Percentiles rank a stretch among this genome's conserved stretches.
phyloP scores from a whole-genome alignment of 192 early-diverging fungal genomes.

The Rhizophagus clarus region DNA sequence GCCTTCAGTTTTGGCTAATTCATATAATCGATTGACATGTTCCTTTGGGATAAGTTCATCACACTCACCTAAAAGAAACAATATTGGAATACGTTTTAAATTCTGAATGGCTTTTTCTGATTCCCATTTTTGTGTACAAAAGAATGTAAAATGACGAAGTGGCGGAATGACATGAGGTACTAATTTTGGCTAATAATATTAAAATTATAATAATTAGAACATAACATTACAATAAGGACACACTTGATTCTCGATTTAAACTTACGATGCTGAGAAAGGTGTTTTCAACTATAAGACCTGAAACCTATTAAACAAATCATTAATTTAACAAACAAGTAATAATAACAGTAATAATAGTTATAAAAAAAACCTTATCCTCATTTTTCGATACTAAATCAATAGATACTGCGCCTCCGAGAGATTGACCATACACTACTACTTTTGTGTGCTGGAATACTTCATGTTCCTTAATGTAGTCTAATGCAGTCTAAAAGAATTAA shows the following conservation, averaged over 20 bases:
- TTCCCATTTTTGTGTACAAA: constrained; percentile 88
- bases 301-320: constrained; percentile 44
- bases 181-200: constrained; percentile 65
- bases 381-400: constrained; percentile 81
- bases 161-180: constrained; percentile 84
- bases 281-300: constrained; percentile 89
- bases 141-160: constrained; percentile 69
- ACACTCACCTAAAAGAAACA: constrained; percentile 76
- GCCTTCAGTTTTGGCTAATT: constrained; percentile 53
- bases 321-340: neutral
- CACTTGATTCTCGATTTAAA: neutral
- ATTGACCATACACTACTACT: constrained; percentile 91
- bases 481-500: constrained; percentile 57
- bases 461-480: constrained; percentile 83
- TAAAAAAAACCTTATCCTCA: constrained; percentile 46
- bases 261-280: constrained; percentile 84
- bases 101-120: constrained; percentile 70
- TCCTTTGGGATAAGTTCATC: constrained; percentile 87
- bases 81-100: constrained; percentile 67
- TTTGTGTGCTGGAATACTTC: constrained; percentile 72
- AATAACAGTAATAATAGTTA: too few species aligned
- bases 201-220: too few species aligned
- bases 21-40: constrained; percentile 79
- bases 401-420: constrained; percentile 95
- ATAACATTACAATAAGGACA: neutral